Conservation (phyloP, 495 filamentous ascomycete genomes). For the Penicillium samsonianum region DNA sequence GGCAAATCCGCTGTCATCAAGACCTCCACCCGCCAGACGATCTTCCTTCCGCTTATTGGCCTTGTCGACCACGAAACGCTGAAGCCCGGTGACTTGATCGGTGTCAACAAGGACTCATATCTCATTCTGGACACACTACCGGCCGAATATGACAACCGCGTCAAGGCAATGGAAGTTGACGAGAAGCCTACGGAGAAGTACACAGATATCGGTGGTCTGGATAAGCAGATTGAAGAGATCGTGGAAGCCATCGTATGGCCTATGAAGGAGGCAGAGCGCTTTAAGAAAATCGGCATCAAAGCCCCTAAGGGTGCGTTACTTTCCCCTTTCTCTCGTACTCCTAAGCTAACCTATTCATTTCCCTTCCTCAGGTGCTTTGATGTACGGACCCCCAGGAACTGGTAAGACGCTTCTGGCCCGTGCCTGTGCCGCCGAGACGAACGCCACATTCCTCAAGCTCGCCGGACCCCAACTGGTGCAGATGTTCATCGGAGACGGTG, state of each 20-base stretch:
- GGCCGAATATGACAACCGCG: slow-evolving; percentile 98
- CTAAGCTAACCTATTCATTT: slow-evolving; percentile 21
- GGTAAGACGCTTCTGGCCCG: slow-evolving; percentile 96
- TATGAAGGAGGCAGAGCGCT: slow-evolving; percentile 98
- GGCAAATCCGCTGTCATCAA: slow-evolving; percentile 99
- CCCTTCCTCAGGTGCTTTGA: slow-evolving; percentile 73
- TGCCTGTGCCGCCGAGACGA: slow-evolving; percentile 96
- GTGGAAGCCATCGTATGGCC: slow-evolving; percentile 99
- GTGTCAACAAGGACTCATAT: slow-evolving; percentile 99
- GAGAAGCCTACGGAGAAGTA: slow-evolving; percentile 99
- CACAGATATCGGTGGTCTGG: slow-evolving; percentile 93
- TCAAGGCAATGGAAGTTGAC: slow-evolving; percentile 99
- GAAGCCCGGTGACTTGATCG: slow-evolving; percentile 93
- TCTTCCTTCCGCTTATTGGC: slow-evolving; percentile 97
- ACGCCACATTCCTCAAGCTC: slow-evolving; percentile 98
- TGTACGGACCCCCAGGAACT: slow-evolving; percentile 97
- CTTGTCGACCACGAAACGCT: slow-evolving; percentile 92
- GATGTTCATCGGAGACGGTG: slow-evolving; percentile 99
- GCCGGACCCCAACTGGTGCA: slow-evolving; percentile 98
- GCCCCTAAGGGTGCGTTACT: slow-evolving; percentile 85
- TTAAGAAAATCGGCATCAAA: slow-evolving; percentile 99
- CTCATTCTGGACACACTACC: slow-evolving; percentile 97
- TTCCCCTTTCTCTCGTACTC: not conserved
- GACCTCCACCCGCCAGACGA: slow-evolving; percentile 98
- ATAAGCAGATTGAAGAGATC: slow-evolving; percentile 99